Evolutionary conservation across 805 yeast species (phyloP), one percentile per base, ranked within the genome.

Genomic region (Yamadazyma takamatsuzukensis): DNA sequence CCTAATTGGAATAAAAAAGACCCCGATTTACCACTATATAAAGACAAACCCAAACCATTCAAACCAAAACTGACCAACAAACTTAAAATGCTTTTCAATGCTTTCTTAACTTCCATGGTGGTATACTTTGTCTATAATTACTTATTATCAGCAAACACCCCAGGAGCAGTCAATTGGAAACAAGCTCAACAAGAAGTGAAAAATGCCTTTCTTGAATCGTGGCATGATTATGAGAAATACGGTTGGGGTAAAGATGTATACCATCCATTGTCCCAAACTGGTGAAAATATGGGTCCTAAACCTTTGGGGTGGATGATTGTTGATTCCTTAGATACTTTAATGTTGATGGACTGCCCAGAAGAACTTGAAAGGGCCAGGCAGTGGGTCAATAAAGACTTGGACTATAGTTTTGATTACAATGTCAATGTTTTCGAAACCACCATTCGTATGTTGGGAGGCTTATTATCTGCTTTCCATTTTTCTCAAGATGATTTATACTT

Each of bases 241-340:
- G 96, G 83, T 0, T 86, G 94, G 89, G 96, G 96, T 6, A 70
- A 67, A 38, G 97, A 88, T 52, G 75, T 79, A 1, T 88, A 82
- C 49, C 66, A 68, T 25, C 96, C 96, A 0, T 49, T 83, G n/a
- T 54, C 72, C 6, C 73, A 77, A 31, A 56, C 46, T 1, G 85
- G 83, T 15, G 64, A 72, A 36, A 83, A 86, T 51, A 83, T 86
- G 87, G 88, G 90, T 4, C 76, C 79, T 4, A 45, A 68, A 33
- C 96, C 96, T 1, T 57, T 89, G 43, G 97, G 97, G 2, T 88
- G 96, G 96, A 83, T 88, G 52, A 80, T 88, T 48, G 93, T 89
- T 4, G 96, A 88, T 55, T 72, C 90, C 1, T 59, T 89, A 32
- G 97, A 89, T 49, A 83, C 96, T 0, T 58, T 89, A 66, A 70